phyloP scores from a whole-genome alignment of 805 yeast species.

The Zygosaccharomyces siamensis region DNA sequence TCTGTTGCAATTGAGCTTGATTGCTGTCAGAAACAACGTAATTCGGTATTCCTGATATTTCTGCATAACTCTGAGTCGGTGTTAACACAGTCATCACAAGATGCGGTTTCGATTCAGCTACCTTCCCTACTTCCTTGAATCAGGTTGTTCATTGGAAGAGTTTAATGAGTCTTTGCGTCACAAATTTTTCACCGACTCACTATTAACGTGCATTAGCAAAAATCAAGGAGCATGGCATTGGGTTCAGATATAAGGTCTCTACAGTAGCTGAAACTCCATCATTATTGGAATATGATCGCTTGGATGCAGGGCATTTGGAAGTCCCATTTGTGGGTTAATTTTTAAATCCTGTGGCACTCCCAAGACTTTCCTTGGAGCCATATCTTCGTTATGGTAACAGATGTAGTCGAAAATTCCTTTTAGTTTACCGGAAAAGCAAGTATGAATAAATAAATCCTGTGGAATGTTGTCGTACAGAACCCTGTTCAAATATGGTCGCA shows the following conservation, averaged over 20 bases:
- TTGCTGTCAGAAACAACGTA: constrained; percentile 1
- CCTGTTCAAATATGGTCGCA: constrained; percentile 31
- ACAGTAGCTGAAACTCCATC: constrained; percentile 34
- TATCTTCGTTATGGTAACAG: constrained; percentile 44
- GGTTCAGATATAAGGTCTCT: neutral
- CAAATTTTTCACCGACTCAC: constrained; percentile 13
- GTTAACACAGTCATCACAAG: constrained; percentile 1
- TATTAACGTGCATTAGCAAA: constrained; percentile 10
- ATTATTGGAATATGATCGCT: constrained; percentile 49
- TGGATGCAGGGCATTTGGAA: constrained; percentile 57
- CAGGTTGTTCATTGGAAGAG: neutral
- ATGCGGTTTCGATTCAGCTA: neutral
- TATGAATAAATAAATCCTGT: constrained; percentile 33
- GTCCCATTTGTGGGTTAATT: constrained; percentile 33
- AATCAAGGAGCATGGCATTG: neutral
- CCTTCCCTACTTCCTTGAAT: neutral
- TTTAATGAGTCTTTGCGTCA: constrained; percentile 7
- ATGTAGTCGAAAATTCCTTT: constrained; percentile 55
- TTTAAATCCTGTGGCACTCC: constrained; percentile 30
- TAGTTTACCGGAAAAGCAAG: constrained; percentile 47
- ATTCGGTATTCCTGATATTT: constrained; percentile 1
- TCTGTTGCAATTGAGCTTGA: constrained; percentile 3
- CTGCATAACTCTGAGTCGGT: constrained; percentile 2
- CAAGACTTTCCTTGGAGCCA: constrained; percentile 43
- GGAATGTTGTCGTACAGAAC: constrained; percentile 32